These are phyloP conservation scores for Fraxinus xanthoxyloides DNA, from an alignment of 305 asterid species.

Conservation along the genomic window DNA sequence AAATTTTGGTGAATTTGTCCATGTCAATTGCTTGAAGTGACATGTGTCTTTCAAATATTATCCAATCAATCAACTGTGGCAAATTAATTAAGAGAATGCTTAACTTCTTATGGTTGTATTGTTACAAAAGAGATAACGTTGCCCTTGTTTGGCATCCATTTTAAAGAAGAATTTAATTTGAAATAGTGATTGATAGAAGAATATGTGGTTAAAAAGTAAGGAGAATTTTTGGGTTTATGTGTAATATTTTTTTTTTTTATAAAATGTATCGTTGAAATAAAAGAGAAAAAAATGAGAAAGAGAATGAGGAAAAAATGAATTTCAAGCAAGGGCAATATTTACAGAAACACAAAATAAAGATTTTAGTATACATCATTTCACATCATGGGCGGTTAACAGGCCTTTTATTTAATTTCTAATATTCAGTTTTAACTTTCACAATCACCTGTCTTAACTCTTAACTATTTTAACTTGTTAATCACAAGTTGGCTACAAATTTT, in stretches of 20 bases:
- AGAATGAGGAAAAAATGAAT: too few relatives aligned
- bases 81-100: background rate
- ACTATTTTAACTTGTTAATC: slow-evolving; percentile 11
- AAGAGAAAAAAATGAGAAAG: too few relatives aligned
- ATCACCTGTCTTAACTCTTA: background rate
- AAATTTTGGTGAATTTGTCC: background rate
- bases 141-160: too few relatives aligned
- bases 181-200: too few relatives aligned
- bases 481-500: background rate
- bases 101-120: background rate
- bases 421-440: background rate
- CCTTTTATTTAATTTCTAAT: background rate
- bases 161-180: too few relatives aligned
- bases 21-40: background rate
- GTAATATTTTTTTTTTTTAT: too few relatives aligned
- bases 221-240: too few relatives aligned
- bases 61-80: background rate
- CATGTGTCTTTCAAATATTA: background rate
- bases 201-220: too few relatives aligned
- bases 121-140: background rate
- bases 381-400: background rate
- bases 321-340: too few relatives aligned
- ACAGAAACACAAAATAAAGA: background rate
- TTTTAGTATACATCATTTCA: background rate
- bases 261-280: too few relatives aligned